A percentile compares a stretch with the other conserved stretches of the same genome.
Conservation (phyloP, 768 basidiomycete genomes). For the Suillus ampliporus region DNA sequence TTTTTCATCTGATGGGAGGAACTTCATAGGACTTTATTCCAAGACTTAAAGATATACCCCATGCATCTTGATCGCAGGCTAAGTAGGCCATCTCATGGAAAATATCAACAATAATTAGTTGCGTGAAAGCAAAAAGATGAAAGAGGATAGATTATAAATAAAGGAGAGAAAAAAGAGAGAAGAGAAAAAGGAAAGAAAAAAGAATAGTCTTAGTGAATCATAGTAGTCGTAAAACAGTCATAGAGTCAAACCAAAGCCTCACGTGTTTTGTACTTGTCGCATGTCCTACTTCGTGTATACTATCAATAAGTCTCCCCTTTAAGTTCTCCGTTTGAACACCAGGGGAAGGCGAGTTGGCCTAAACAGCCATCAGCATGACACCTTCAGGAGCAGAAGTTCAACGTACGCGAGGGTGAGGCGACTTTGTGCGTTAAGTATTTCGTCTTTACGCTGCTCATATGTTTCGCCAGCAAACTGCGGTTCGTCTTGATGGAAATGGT, state of each 20-base stretch:
- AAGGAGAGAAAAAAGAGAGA: too few species aligned
- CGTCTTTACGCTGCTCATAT: conserved; percentile 49
- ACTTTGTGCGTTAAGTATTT: conserved; percentile 41
- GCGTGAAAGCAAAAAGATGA: too few species aligned
- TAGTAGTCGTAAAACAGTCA: not conserved
- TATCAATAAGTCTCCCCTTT: not conserved
- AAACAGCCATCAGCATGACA: not conserved
- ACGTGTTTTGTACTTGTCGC: not conserved
- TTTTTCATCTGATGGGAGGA: too few species aligned
- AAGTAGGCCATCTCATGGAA: too few species aligned
- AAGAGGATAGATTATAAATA: too few species aligned
- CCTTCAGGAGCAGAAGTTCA: not conserved
- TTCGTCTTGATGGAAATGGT: conserved; percentile 56
- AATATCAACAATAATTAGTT: too few species aligned
- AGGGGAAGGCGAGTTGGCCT: conserved; percentile 15
- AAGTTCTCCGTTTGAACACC: conserved; percentile 12
- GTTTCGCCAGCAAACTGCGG: conserved; percentile 52
- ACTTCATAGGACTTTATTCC: too few species aligned
- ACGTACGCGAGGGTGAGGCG: conserved; percentile 54
- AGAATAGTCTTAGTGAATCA: too few species aligned
- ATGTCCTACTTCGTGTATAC: too few species aligned
- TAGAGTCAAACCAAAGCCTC: not conserved
- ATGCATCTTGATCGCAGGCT: too few species aligned
- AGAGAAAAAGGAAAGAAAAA: too few species aligned
- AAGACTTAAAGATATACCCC: too few species aligned